Evolutionary conservation across 139 green algal species (phyloP).

Genomic region (Auxenochlorella protothecoides): DNA sequence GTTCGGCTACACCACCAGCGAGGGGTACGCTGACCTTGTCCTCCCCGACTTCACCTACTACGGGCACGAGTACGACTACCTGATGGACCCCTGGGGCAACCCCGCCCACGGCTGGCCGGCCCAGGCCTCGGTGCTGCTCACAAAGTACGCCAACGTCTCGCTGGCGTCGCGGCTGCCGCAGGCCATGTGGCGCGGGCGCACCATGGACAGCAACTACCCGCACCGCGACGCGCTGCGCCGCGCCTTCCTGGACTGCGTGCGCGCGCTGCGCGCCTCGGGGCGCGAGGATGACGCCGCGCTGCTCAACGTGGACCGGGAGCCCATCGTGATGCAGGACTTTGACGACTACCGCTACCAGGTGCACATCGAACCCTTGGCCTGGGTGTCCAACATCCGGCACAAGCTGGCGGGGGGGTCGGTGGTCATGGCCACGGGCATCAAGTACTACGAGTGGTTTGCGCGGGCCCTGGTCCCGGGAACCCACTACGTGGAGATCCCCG

Average conservation of each 20-base stretch:
- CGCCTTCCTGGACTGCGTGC: conserved; percentile 10
- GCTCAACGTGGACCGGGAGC: conserved; percentile 7
- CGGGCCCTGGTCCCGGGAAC: conserved; percentile 14
- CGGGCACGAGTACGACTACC: conserved; percentile 26
- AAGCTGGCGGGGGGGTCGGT: conserved; percentile 31
- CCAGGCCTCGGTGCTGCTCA: conserved; percentile 5
- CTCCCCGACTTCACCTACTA: conserved; percentile 36
- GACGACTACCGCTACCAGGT: conserved; percentile 25
- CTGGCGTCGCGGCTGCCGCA: conserved; percentile 16
- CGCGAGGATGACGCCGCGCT: conserved; percentile 15
- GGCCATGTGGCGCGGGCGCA: conserved; percentile 15
- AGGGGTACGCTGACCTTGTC: conserved; percentile 14
- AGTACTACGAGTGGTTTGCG: conserved; percentile 28
- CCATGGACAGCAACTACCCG: conserved; percentile 9
- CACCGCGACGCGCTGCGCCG: conserved; percentile 10
- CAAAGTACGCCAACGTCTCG: conserved; percentile 12
- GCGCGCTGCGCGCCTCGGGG: conserved; percentile 2
- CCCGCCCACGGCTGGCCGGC: conserved; percentile 7
- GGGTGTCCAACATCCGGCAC: conserved; percentile 27
- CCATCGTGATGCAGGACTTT: conserved; percentile 17
- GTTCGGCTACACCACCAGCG: conserved; percentile 22
- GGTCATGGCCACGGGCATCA: conserved; percentile 5
- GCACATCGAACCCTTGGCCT: conserved; percentile 30
- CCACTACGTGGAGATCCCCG: conserved; percentile 21
- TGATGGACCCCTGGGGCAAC: conserved; percentile 11